These are phyloP conservation scores for Metschnikowia orientalis DNA, from an alignment of 805 yeast species.

Conservation along the genomic window DNA sequence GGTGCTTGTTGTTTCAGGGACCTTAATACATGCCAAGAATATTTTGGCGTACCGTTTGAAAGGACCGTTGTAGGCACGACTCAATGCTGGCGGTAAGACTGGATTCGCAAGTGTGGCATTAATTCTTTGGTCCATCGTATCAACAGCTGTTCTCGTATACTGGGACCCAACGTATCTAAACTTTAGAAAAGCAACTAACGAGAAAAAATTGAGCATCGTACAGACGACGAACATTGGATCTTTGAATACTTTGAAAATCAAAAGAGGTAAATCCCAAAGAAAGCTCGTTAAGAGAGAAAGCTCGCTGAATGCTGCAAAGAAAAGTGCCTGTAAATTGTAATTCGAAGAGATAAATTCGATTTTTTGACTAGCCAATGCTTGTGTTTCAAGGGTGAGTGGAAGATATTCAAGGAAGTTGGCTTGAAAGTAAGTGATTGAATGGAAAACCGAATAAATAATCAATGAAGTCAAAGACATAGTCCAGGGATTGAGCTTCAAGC, in stretches of 20 bases:
- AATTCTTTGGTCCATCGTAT: slow-evolving; percentile 41
- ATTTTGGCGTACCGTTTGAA: slow-evolving; percentile 18
- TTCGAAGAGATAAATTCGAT: slow-evolving; percentile 29
- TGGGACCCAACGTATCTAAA: slow-evolving; percentile 32
- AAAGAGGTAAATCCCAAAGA: slow-evolving; percentile 23
- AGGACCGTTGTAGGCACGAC: slow-evolving; percentile 17
- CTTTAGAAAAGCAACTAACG: slow-evolving; percentile 31
- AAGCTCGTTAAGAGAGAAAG: slow-evolving; percentile 25
- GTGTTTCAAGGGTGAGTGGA: slow-evolving; percentile 30
- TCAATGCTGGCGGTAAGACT: slow-evolving; percentile 11
- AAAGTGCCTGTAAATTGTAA: slow-evolving; percentile 34
- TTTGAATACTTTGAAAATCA: slow-evolving; percentile 22
- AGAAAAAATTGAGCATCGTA: slow-evolving; percentile 30
- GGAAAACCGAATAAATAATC: slow-evolving; percentile 35
- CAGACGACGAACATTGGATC: slow-evolving; percentile 23
- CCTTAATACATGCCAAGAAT: slow-evolving; percentile 21
- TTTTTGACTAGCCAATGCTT: slow-evolving; percentile 26
- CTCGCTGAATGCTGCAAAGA: slow-evolving; percentile 37
- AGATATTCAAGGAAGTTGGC: slow-evolving; percentile 27
- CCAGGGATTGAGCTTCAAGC: slow-evolving; percentile 31
- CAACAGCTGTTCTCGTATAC: slow-evolving; percentile 37
- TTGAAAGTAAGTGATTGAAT: slow-evolving; percentile 36
- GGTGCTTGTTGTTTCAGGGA: slow-evolving; percentile 16
- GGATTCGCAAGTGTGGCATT: slow-evolving; percentile 22
- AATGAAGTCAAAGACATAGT: slow-evolving; percentile 38